A percentile compares a stretch with the other conserved stretches of the same genome.
phyloP scores from a whole-genome alignment of 2,329 filamentous ascomycete genomes.

The Apiospora saccharicola region DNA sequence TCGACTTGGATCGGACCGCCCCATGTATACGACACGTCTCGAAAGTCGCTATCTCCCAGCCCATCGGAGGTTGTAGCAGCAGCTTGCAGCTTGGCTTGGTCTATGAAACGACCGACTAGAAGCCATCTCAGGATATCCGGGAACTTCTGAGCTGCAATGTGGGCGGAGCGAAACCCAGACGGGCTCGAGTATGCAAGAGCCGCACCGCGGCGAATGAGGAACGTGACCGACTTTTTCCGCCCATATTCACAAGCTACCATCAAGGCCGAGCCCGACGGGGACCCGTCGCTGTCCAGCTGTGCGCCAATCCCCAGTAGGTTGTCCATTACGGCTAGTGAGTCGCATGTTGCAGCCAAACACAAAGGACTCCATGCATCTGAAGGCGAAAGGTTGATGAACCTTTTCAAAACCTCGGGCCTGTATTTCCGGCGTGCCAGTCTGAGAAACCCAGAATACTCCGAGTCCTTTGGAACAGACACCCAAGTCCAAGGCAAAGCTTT shows the following conservation, averaged over 20 bases:
- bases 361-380: no score
- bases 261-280: constrained; percentile 27
- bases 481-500: no score
- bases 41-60: not conserved
- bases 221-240: constrained; percentile 21
- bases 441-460: no score
- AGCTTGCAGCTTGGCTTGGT: constrained; percentile 23
- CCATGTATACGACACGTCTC: constrained; percentile 1
- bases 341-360: no score
- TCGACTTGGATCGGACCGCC: constrained; percentile 26
- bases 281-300: constrained; percentile 25
- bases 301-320: no score
- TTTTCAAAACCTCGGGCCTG: no score
- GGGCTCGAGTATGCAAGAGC: constrained; percentile 21
- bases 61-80: not conserved
- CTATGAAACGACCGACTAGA: constrained; percentile 27
- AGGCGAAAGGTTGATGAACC: no score
- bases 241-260: constrained; percentile 25
- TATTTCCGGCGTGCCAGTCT: no score
- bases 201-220: constrained; percentile 27
- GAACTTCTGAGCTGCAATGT: constrained; percentile 13
- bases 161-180: constrained; percentile 25
- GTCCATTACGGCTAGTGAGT: no score
- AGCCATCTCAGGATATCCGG: constrained; percentile 26
- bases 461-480: no score